Percentiles rank a stretch among this genome's conserved stretches.
phyloP scores from a whole-genome alignment of 1,284 basidiomycete genomes.

The Wallemia ichthyophaga region DNA sequence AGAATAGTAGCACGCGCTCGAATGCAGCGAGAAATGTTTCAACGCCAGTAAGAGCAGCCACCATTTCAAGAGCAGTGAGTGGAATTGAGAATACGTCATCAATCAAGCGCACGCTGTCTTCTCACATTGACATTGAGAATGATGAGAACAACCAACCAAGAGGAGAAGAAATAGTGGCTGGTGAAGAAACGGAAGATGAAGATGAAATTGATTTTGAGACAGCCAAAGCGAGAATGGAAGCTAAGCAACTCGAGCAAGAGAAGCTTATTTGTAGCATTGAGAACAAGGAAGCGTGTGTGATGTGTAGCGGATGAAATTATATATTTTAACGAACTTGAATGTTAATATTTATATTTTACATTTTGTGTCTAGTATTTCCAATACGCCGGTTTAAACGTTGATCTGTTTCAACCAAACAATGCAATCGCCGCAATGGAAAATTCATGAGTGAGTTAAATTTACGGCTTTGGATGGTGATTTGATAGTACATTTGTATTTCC shows the following conservation, averaged over 20 bases:
- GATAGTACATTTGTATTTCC: no score
- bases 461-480: background rate
- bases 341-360: background rate
- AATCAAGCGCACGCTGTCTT: constrained; percentile 2
- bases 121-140: constrained; percentile 1
- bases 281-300: constrained; percentile 60
- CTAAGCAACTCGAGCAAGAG: constrained; percentile 49
- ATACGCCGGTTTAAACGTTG: background rate
- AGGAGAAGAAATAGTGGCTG: constrained; percentile 3
- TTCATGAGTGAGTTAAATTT: background rate
- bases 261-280: constrained; percentile 53
- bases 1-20: background rate
- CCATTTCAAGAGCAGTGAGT: constrained; percentile 2
- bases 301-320: constrained; percentile 28
- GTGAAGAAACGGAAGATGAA: constrained; percentile 4
- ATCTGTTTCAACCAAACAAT: background rate
- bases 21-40: background rate
- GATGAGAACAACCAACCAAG: constrained; percentile 4
- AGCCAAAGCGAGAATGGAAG: constrained; percentile 36
- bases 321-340: background rate
- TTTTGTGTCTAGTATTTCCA: background rate
- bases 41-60: constrained; percentile 6
- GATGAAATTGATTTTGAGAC: constrained; percentile 33
- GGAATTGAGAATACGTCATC: constrained; percentile 1
- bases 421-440: background rate